Conservation (phyloP, 371 early-diverging fungal species). For the Phascolomyces articulosus region DNA sequence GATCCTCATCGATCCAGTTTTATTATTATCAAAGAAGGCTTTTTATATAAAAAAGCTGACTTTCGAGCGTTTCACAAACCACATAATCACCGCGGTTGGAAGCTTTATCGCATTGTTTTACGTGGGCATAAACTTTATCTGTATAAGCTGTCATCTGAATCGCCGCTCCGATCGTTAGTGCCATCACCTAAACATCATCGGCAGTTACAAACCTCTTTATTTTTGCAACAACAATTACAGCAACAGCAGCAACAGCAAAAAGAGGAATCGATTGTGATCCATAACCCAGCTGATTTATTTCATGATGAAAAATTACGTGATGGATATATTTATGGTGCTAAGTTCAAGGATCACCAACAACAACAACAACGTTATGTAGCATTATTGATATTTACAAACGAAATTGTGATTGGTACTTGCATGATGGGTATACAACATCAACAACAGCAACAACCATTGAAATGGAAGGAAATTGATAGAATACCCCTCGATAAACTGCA, state of each 20-base stretch:
- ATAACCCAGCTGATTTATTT: conserved; percentile 3
- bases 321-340: conserved; percentile 20
- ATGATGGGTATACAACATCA: no score
- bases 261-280: conserved; percentile 1
- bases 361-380: conserved; percentile 19
- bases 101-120: conserved; percentile 73
- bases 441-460: no score
- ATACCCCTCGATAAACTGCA: conserved; percentile 15
- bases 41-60: conserved; percentile 68
- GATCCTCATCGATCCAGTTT: conserved; percentile 32
- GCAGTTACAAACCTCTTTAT: not conserved
- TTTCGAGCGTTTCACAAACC: conserved; percentile 55
- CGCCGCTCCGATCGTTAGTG: conserved; percentile 52
- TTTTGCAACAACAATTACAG: not conserved
- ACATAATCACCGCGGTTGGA: conserved; percentile 75
- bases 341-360: conserved; percentile 24
- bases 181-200: conserved; percentile 51
- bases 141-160: conserved; percentile 72
- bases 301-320: not conserved
- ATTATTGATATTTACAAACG: conserved; percentile 19
- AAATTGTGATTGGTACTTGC: conserved; percentile 14
- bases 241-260: conserved; percentile 26
- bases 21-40: conserved; percentile 61
- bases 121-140: conserved; percentile 84
- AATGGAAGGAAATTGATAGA: conserved; percentile 13